A percentile compares a stretch with the other conserved stretches of the same genome.
Conservation (phyloP, 2,329 filamentous ascomycete species). For the Venturia effusa region DNA sequence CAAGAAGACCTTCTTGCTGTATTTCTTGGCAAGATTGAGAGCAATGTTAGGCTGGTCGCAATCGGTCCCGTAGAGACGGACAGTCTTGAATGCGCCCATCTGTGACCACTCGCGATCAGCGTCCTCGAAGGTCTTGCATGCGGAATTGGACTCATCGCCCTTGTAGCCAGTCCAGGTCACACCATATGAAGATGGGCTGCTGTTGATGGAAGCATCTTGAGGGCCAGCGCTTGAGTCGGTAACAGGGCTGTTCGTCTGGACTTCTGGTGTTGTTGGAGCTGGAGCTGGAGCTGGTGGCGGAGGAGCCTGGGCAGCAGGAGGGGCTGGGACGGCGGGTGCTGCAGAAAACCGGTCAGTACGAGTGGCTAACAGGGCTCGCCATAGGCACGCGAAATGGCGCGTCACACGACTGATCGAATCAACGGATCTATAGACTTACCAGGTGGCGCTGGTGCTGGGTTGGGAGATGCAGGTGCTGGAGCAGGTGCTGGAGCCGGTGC, state of each 20-base stretch:
- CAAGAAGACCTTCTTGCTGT: conserved; percentile 60
- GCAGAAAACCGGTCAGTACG: background rate
- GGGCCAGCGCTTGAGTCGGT: background rate
- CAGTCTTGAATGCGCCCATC: conserved; percentile 47
- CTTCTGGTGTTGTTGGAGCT: background rate
- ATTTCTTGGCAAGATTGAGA: conserved; percentile 50
- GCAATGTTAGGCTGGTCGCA: conserved; percentile 61
- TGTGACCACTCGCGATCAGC: conserved; percentile 54
- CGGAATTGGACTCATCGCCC: conserved; percentile 28
- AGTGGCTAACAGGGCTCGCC: no score
- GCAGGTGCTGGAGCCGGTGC: conserved; percentile 6
- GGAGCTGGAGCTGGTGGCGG: conserved; percentile 11
- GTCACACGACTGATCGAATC: background rate
- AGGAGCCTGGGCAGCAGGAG: conserved; percentile 13
- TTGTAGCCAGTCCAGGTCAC: conserved; percentile 51
- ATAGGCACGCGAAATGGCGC: no score
- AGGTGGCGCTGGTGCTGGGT: conserved; percentile 11
- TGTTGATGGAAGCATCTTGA: background rate
- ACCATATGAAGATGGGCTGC: conserved; percentile 25
- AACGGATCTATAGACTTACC: background rate
- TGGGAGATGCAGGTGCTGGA: background rate
- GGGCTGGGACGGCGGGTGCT: conserved; percentile 3
- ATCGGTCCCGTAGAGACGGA: conserved; percentile 73
- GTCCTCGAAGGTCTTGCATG: conserved; percentile 56
- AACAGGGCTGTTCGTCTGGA: background rate